Conservation (phyloP, 352 stramenopile species). For the Pythium rishiriense region DNA sequence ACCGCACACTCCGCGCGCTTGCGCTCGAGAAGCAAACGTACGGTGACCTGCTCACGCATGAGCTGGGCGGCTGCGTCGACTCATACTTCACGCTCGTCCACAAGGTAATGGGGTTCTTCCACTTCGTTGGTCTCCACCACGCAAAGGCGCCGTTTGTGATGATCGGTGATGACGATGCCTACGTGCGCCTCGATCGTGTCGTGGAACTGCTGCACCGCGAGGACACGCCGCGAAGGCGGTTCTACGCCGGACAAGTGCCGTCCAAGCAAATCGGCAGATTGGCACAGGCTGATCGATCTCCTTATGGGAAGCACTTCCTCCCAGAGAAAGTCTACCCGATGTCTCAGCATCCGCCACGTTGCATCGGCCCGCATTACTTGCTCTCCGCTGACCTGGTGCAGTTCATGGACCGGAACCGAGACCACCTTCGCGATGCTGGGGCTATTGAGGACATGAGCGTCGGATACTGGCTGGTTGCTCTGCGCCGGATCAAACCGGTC, state of each 20-base stretch:
- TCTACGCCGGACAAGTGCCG: not conserved
- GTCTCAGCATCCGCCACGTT: conserved; percentile 26
- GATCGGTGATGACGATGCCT: conserved; percentile 58
- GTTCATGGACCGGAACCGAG: conserved; percentile 28
- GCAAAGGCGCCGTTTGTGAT: conserved; percentile 24
- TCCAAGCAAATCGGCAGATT: no score
- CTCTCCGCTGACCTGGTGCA: conserved; percentile 34
- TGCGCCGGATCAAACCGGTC: conserved; percentile 35
- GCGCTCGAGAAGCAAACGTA: conserved; percentile 35
- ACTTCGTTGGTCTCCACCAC: not conserved
- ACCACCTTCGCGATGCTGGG: not conserved
- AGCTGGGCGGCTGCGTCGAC: conserved; percentile 41
- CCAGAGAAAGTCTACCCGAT: no score
- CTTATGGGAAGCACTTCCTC: no score
- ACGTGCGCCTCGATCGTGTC: conserved; percentile 4
- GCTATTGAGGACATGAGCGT: conserved; percentile 55
- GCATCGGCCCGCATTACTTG: conserved; percentile 38
- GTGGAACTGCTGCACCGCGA: not conserved
- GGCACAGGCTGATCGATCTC: no score
- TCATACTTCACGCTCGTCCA: conserved; percentile 49
- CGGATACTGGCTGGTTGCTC: conserved; percentile 42
- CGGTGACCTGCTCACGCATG: conserved; percentile 47
- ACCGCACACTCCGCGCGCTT: not conserved
- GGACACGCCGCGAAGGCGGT: not conserved
- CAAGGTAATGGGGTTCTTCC: conserved; percentile 50